These are phyloP conservation scores for Corymbia maculata DNA, from an alignment of 345 rosid species.

Conservation along the genomic window DNA sequence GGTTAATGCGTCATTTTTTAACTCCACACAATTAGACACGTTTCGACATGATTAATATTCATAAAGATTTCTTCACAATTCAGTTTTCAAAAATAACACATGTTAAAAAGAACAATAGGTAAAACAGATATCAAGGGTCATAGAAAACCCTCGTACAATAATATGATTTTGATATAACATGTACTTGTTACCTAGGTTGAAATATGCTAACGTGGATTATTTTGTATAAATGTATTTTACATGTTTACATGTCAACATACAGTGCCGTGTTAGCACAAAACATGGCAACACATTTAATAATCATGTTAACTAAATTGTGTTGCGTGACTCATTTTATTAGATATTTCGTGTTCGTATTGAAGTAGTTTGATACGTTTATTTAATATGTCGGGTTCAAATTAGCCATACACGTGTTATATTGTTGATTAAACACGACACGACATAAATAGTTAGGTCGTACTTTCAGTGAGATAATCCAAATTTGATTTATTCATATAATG, in stretches of 20 bases:
- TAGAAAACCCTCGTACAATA: not conserved
- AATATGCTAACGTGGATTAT: rapidly evolving
- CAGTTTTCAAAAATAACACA: not conserved
- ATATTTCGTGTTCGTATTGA: not conserved
- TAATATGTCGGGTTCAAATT: not conserved
- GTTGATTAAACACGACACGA: rapidly evolving
- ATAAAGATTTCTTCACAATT: not conserved
- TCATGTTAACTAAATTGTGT: not conserved
- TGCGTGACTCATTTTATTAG: not conserved
- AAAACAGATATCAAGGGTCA: not conserved
- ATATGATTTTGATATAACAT: not conserved
- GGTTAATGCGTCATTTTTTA: not conserved
- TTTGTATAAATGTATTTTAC: not conserved
- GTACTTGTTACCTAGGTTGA: not conserved
- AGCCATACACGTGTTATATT: rapidly evolving
- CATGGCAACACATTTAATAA: not conserved
- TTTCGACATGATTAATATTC: not conserved
- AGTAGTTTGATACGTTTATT: not conserved
- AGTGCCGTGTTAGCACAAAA: not conserved
- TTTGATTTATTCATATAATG: not conserved
- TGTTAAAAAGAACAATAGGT: not conserved
- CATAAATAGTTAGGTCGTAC: not conserved
- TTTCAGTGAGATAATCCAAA: rapidly evolving
- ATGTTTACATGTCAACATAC: not conserved
- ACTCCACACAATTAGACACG: not conserved